These are phyloP conservation scores for Fistulinella prunicolor DNA, from an alignment of 768 basidiomycete species.

Conservation along the genomic window DNA sequence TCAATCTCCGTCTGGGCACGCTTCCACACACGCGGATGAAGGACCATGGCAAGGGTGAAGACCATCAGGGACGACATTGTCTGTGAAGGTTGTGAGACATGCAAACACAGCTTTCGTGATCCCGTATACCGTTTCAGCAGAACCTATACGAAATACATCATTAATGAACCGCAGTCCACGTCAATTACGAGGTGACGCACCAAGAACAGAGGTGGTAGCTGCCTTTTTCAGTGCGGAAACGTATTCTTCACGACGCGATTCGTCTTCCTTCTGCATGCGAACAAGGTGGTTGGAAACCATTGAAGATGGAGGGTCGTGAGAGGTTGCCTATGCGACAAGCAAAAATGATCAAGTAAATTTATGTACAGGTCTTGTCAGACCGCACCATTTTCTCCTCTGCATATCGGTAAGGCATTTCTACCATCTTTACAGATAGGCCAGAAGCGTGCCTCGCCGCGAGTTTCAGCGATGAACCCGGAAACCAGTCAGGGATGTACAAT, in stretches of 20 bases:
- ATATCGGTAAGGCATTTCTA: constrained; percentile 3
- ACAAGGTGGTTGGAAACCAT: constrained; percentile 6
- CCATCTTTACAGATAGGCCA: neutral
- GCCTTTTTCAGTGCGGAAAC: constrained; percentile 1
- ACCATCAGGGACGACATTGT: neutral
- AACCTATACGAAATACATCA: neutral
- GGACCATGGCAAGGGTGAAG: neutral
- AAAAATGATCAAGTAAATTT: neutral
- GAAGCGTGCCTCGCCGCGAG: neutral
- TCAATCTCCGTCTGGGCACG: too few relatives aligned
- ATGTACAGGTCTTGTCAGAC: neutral
- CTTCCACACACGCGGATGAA: neutral
- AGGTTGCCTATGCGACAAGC: neutral
- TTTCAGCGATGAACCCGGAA: constrained; percentile 11
- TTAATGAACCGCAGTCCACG: neutral
- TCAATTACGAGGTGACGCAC: neutral
- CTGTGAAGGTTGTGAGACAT: neutral
- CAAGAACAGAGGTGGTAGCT: neutral
- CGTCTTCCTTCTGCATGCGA: neutral
- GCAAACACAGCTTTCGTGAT: neutral
- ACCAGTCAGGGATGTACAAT: constrained; percentile 22
- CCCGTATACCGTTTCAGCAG: constrained; percentile 2
- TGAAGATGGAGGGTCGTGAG: neutral
- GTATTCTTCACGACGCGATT: neutral
- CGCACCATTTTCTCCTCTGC: neutral